Evolutionary conservation across 2,329 filamentous ascomycete genomes (phyloP).

Genomic region (Aspergillus japonicus): DNA sequence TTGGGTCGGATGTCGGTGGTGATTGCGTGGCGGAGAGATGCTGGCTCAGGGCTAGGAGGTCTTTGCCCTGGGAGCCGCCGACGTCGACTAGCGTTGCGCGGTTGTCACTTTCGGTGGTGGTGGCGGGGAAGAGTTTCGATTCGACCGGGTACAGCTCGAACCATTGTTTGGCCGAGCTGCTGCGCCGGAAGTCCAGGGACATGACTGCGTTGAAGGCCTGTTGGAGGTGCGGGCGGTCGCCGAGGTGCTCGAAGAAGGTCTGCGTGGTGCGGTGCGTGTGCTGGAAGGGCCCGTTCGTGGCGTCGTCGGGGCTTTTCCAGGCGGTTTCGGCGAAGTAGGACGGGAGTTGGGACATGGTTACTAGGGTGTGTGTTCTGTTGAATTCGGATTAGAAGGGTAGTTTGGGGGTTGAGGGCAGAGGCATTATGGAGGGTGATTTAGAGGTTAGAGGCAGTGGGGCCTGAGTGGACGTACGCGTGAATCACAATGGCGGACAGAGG

Average conservation of each 20-base stretch:
- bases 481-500: neutral
- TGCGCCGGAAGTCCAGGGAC: conserved; percentile 5
- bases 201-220: conserved; percentile 30
- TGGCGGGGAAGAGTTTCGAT: neutral
- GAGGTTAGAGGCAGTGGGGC: neutral
- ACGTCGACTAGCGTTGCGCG: neutral
- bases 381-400: too few species aligned
- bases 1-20: neutral
- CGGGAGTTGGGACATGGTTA: conserved; percentile 6
- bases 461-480: neutral
- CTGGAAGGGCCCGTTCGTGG: conserved; percentile 30
- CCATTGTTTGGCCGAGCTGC: neutral
- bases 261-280: conserved; percentile 21
- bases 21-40: neutral
- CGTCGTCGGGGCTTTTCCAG: conserved; percentile 29
- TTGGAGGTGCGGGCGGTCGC: conserved; percentile 17
- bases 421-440: neutral
- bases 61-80: conserved; percentile 4
- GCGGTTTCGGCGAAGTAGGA: conserved; percentile 8
- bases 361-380: conserved; percentile 7
- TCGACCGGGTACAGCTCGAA: neutral
- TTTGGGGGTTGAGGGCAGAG: neutral
- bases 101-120: neutral
- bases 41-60: neutral
- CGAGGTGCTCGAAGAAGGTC: conserved; percentile 29